Evolutionary conservation across 2,329 filamentous ascomycete genomes (phyloP), one percentile per base, ranked within the genome.

Genomic region (Neonectria coccinea): DNA sequence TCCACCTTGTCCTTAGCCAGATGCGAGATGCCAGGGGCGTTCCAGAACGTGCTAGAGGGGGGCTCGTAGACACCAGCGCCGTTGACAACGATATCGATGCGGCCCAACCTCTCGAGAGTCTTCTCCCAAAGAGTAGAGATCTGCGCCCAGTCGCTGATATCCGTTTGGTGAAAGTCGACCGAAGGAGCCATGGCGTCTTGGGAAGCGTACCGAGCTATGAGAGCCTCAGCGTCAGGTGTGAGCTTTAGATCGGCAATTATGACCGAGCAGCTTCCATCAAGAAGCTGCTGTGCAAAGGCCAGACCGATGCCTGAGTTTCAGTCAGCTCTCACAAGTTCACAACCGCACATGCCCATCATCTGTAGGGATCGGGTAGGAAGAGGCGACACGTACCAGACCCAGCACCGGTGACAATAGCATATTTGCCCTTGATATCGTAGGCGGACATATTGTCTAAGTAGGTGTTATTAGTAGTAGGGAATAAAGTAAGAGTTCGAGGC

Each of bases 71-170:
- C 77, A 0, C 89, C 89, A 3, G 90, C 88, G 56, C 86, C 86
- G 69, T 90, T 90, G 12, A 89, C 79, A 1, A 91, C 76, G 44
- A 91, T 86, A 68, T 91, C 86, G 2, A 91, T 70, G 11, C 84
- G 78, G 0, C 85, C 86, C 65, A 85, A 89, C 1, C 73, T 71
- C 14, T 79, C 70, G 0, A 88, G 44, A 0, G 87, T 79, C 0
- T 33, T 63, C 5, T 72, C 65, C 73, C 72, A 76, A 2, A 74
- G 31, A 2, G 62, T 31, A 2, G 56, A 69, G 47, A 78, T 75
- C 42, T 75, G 70, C 0, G 59, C 27, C 69, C 67, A 73, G 36
- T 75, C 70, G 41, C 67, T 67, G 4, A 78, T 59, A 42, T 75
- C 70, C 5, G 70, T 71, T 59, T 73, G 68, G 52, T 73, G 67